Evolutionary conservation across 768 basidiomycete species (phyloP), one percentile per base, ranked within the genome.

Genomic region (Trametes elegans): DNA sequence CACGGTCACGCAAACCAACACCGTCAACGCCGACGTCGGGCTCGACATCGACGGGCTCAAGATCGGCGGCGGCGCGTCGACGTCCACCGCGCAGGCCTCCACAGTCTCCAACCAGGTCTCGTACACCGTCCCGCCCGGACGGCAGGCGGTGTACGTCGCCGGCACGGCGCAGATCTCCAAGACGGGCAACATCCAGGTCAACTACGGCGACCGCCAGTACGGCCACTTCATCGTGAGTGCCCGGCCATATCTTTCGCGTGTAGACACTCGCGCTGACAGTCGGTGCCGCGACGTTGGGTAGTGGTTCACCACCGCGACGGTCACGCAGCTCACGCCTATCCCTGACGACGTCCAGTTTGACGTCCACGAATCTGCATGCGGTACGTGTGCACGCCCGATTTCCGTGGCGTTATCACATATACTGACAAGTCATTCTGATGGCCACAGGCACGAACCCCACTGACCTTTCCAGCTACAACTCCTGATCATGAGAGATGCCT

Each of bases 111-210:
- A 40, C 23, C 38, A 26, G 28, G 29, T 55, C 45, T 40, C n/a
- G 7, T 55, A n/a, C 53, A 7, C 10, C 27, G 41, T 55, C 45
- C 45, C 45, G 36, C 38, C 53, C 3, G 44, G 44, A 34, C n/a
- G 39, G 10, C 53, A 55, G 53, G 53, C 53, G 18, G 53, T 55
- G 19, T 55, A 32, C 36, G 53, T 55, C 38, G 45, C 45, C 7
- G 53, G 53, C 1, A 38, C 28, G 16, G 23, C 16, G 14, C 27
- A 47, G 28, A 39, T n/a, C 31, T 46, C 53, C 16, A 18, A 55
- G 53, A 47, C 38, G 8, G 53, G 45, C 26, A 38, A 48, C 46
- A 29, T 55, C 44, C 53, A 55, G 45, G 45, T 55, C 38, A 55
- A 55, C 45, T 55, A 31, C 31, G 53, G 28, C 28, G 24, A 28